Evolutionary conservation across 2,329 filamentous ascomycete genomes (phyloP).

Genomic region (Graphiopsis chlorocephala): DNA sequence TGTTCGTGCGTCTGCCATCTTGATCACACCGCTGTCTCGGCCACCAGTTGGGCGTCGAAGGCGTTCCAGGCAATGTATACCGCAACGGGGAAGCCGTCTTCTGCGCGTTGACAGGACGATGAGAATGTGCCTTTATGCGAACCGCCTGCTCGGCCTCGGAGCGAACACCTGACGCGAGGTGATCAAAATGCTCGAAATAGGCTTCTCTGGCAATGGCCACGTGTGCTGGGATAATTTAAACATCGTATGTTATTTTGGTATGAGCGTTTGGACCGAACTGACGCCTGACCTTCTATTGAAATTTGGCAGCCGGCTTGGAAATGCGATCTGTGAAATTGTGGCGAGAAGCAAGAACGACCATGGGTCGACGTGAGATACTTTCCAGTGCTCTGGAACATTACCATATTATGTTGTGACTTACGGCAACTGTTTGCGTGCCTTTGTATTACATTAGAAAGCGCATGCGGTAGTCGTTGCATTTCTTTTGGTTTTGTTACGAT

Average conservation of each 20-base stretch:
- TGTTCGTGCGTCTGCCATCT: background rate
- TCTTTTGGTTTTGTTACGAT: background rate
- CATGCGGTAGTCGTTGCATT: background rate
- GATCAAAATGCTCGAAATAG: background rate
- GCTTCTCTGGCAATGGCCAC: background rate
- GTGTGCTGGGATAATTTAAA: background rate
- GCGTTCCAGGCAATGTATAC: background rate
- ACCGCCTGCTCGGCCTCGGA: background rate
- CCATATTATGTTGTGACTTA: background rate
- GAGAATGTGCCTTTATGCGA: background rate
- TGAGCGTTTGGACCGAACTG: background rate
- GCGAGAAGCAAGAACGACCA: background rate
- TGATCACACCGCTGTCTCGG: slow-evolving; percentile 1
- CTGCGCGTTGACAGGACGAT: background rate
- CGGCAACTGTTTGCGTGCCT: background rate
- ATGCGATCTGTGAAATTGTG: background rate
- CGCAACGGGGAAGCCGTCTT: background rate
- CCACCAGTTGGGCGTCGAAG: background rate
- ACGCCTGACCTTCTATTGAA: background rate
- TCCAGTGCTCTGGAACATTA: background rate
- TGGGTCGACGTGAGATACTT: background rate
- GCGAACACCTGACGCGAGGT: background rate
- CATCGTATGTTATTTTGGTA: background rate
- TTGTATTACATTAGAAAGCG: background rate
- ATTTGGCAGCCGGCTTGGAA: background rate